These are phyloP conservation scores for Thermothelomyces thermophilus DNA, from an alignment of 2,329 filamentous ascomycete species.

Conservation along the genomic window DNA sequence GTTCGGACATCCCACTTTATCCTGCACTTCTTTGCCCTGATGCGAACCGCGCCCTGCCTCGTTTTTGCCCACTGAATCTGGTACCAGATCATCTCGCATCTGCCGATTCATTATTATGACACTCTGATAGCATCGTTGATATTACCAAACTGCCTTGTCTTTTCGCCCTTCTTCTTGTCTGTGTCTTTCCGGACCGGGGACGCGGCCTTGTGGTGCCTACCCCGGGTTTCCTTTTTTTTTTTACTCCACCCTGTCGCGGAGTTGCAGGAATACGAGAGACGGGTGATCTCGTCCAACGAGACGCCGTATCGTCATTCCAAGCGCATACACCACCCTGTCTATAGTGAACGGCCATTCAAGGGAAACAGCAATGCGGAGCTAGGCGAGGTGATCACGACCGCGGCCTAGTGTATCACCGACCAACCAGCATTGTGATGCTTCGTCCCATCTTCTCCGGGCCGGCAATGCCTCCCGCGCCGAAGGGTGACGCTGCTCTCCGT, in stretches of 20 bases:
- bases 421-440: background rate
- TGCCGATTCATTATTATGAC: background rate
- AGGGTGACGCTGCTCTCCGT: background rate
- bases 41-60: background rate
- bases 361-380: conserved; percentile 6
- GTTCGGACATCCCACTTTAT: conserved; percentile 1
- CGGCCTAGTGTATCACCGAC: background rate
- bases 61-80: background rate
- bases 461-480: conserved; percentile 5
- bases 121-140: background rate
- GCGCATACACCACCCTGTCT: too few relatives aligned
- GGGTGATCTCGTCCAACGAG: too few relatives aligned
- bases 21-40: background rate
- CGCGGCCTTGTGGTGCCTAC: background rate
- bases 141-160: background rate
- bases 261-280: too few relatives aligned
- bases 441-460: background rate
- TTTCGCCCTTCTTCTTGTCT: background rate
- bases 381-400: conserved; percentile 4
- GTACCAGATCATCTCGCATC: conserved; percentile 16
- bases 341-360: background rate
- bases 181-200: too few relatives aligned
- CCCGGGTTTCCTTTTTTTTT: too few relatives aligned
- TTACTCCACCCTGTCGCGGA: too few relatives aligned
- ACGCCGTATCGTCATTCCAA: conserved; percentile 2